Base-by-base conservation (phyloP, 345 rosid genomes). In the Hibiscus tridactylites region DNA sequence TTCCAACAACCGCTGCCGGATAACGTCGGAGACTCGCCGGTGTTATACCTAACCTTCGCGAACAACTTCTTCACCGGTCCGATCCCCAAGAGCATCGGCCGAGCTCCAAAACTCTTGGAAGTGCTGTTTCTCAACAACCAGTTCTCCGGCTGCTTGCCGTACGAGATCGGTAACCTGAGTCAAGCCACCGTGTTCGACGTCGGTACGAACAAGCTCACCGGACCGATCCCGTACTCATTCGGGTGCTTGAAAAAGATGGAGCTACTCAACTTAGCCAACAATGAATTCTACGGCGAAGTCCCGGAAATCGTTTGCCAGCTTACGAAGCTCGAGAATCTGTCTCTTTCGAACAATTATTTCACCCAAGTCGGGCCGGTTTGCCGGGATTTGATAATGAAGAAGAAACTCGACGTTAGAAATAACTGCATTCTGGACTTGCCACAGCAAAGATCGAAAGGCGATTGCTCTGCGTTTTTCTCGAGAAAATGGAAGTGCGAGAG, bases 391-490 rank as follows among this genome's bases (percentile, higher is more conserved):
- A 76, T 88, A 26, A 0, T 0, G n/a, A 62, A 11, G 2, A 85
- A 77, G 78, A 69, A 4, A 15, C 85, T 88, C 12, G 80, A 86
- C 54, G 79, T 88, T 21, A 26, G 70, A 11, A 79, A 56, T 75
- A 86, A 88, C 81, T 88, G 92, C 82, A 83, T 88, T 75, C 49
- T 75, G 54, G 92, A 63, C 28, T 82, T 88, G 17, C 86, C 90
- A 21, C 3, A 39, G 4, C 88, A 88, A 81, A 79, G 77, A 70
- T 13, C 78, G 17, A 42, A 12, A 8, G 61, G 70, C 6, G 79
- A 77, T 0, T 87, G 91, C 33, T 54, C 3, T 1, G n/a, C 2
- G 17, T 87, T 85, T 79, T 85, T 81, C 83, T 76, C 79, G 2
- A 47, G 33, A 37, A 21, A 2, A 0, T 16, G 1, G 29, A 3